phyloP scores from a whole-genome alignment of 179 eudicot species.

The Monotropa hypopitys region DNA sequence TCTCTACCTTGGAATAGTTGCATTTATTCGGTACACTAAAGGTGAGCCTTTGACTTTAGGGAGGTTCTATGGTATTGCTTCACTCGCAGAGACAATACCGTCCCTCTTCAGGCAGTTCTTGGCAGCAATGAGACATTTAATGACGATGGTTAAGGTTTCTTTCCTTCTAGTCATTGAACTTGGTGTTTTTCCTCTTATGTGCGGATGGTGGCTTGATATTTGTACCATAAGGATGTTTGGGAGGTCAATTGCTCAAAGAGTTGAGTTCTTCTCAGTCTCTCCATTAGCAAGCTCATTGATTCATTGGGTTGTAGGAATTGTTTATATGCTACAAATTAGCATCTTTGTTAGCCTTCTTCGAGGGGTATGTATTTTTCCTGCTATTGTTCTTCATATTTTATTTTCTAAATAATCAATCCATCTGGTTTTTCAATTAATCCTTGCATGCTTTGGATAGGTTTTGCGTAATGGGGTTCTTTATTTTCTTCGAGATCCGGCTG shows the following conservation, averaged over 20 bases:
- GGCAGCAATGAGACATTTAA: conserved; percentile 81
- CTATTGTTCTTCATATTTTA: not conserved
- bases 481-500: conserved; percentile 97
- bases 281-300: conserved; percentile 87
- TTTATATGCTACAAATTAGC: conserved; percentile 92
- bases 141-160: conserved; percentile 95
- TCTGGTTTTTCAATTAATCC: conserved; percentile 4
- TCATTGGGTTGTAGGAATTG: conserved; percentile 95
- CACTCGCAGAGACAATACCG: conserved; percentile 77
- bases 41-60: conserved; percentile 89
- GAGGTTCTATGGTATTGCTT: conserved; percentile 79
- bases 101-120: conserved; percentile 82
- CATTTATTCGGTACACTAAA: conserved; percentile 61
- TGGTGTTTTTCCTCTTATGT: conserved; percentile 94
- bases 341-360: conserved; percentile 98
- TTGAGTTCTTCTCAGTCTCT: conserved; percentile 74
- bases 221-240: conserved; percentile 96
- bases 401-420: not conserved
- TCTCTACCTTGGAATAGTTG: conserved; percentile 66
- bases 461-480: conserved; percentile 88
- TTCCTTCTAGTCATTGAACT: conserved; percentile 93
- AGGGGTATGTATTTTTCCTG: conserved; percentile 48
- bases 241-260: conserved; percentile 70
- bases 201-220: conserved; percentile 98
- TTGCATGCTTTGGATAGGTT: conserved; percentile 32